These are phyloP conservation scores for Yarrowia deformans DNA, from an alignment of 805 yeast species.

Conservation along the genomic window DNA sequence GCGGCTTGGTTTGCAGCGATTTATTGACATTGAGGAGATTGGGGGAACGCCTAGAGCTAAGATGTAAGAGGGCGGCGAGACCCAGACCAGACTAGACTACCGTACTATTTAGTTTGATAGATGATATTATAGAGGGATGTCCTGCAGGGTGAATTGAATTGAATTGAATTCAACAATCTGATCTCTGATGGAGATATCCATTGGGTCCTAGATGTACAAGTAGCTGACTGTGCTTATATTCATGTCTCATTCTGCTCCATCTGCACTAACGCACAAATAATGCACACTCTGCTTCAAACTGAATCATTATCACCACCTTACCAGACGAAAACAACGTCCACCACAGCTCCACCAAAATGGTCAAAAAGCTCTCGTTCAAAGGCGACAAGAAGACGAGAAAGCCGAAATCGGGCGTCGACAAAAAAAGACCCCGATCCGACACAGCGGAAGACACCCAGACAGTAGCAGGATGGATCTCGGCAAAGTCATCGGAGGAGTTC, in stretches of 20 bases:
- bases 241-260: no score
- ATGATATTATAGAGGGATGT: background rate
- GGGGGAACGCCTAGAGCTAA: background rate
- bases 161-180: no score
- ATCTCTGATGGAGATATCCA: no score
- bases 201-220: no score
- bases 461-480: conserved; percentile 47
- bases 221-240: no score
- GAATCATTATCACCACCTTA: conserved; percentile 1
- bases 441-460: background rate
- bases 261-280: background rate
- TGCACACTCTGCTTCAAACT: conserved; percentile 5
- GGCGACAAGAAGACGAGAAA: conserved; percentile 48
- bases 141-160: no score
- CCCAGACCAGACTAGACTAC: no score
- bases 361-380: conserved; percentile 52
- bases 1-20: conserved; percentile 17
- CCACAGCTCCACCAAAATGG: conserved; percentile 46
- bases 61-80: background rate
- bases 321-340: background rate
- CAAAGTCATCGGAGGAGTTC: conserved; percentile 46
- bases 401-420: background rate
- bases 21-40: conserved; percentile 25
- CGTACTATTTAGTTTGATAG: background rate
- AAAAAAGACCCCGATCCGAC: conserved; percentile 5